Base-by-base conservation (phyloP, 1,284 basidiomycete genomes). In the Irpex sp. region DNA sequence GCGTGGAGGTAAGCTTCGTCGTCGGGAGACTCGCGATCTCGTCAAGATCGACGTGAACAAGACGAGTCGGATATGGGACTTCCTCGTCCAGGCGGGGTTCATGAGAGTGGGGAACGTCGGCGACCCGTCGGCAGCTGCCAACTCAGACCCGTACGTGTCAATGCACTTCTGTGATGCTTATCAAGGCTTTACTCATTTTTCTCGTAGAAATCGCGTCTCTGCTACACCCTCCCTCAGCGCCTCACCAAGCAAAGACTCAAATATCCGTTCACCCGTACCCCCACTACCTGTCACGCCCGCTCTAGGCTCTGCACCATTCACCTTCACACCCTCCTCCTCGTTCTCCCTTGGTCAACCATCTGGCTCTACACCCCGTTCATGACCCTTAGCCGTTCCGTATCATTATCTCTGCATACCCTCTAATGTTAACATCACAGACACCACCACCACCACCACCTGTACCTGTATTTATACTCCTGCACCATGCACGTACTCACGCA, bases 31-130 rank as follows among this genome's bases (percentile, higher is more conserved):
- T 15, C 84, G 92, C 62, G 92, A 94, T 74, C 81, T 96, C 67
- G 88, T 96, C 72, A 94, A 94, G 76, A 93, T 96, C 68, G 94
- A 96, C 74, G 93, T 94, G 64, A 94, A 94, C 76, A 96, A 96
- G 77, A 94, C 92, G 4, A 91, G 88, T 73, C 81, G 91, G 36
- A 91, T 96, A 52, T 96, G 93, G 91, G 93, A 96, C 73, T 94
- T 94, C 73, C 79, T 96, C 37, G 88, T 91, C 3, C 89, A 91
- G 71, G 85, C 88, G 6, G 90, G 90, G 7, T 90, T 87, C 74
- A 77, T 92, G 64, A 70, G 68, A 57, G 69, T 75, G n/a, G 74
- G 74, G 31, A 34, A 34, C 8, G 65, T 62, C n/a, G 64, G 68
- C 31, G 70, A 71, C 40, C 66, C 68, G 37, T 31, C 59, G 11